phyloP scores from a whole-genome alignment of 345 rosid species.

The Viola odorata region DNA sequence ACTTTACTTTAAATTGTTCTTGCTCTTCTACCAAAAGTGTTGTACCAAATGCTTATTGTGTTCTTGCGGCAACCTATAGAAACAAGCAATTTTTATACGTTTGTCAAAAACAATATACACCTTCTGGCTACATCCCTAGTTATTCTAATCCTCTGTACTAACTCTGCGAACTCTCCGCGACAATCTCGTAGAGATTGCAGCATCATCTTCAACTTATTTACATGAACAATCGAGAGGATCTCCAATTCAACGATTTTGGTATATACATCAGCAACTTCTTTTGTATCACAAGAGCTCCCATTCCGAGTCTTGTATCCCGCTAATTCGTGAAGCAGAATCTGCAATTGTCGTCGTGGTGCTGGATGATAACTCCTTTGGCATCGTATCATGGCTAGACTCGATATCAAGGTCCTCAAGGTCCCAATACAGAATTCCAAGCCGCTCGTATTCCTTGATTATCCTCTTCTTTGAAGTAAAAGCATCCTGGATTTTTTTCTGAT shows the following conservation, averaged over 20 bases:
- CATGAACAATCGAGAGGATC: slow-evolving; percentile 10
- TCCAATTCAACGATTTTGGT: background rate
- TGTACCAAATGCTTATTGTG: no score
- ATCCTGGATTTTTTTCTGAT: slow-evolving; percentile 65
- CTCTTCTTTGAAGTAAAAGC: slow-evolving; percentile 51
- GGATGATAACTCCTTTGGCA: slow-evolving; percentile 16
- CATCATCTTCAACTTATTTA: slow-evolving; percentile 3
- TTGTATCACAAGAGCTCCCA: slow-evolving; percentile 60
- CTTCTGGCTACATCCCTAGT: no score
- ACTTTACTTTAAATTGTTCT: no score
- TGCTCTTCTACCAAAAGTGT: no score
- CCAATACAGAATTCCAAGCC: slow-evolving; percentile 65
- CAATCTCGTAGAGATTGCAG: no score
- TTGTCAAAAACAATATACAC: no score
- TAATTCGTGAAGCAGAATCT: slow-evolving; percentile 12
- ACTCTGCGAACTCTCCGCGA: no score
- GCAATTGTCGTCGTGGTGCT: slow-evolving; percentile 11
- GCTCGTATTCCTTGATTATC: slow-evolving; percentile 67
- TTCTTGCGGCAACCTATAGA: no score
- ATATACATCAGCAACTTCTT: background rate
- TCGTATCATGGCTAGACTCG: slow-evolving; percentile 23
- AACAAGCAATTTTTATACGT: no score
- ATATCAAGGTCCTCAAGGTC: slow-evolving; percentile 59
- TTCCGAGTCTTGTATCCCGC: slow-evolving; percentile 31
- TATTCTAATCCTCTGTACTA: no score